Evolutionary conservation across 148 eudicot genomes (phyloP), one percentile per base, ranked within the genome.

Genomic region (Silene latifolia): DNA sequence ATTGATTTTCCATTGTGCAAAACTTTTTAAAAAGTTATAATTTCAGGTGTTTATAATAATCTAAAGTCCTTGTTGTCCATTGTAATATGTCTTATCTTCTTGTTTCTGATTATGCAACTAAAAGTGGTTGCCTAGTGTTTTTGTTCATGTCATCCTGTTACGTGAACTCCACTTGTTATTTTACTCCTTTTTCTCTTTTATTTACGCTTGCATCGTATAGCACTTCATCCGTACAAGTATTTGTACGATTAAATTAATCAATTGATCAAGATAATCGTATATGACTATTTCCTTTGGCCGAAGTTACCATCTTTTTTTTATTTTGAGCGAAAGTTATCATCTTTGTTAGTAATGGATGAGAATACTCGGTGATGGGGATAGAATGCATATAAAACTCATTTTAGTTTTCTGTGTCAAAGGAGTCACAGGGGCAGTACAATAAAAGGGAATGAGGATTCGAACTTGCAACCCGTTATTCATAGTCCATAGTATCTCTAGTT

Each of bases 41-140:
- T 51, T 53, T 14, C 24, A 18, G 48, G 42, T 23, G 10, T 70
- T 12, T 23, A 47, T 23, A 47, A 5, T 70, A 70, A 51, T 70
- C 3, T 48, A 69, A 70, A 20, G 42, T 70, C 73, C 5, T 70
- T 24, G 39, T 70, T 51, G 58, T 53, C 51, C 59, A 51, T 51
- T 24, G 44, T 51, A 70, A 27, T 27, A 70, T 48, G 60, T 47
- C 60, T 70, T 70, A 53, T 67, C 71, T 48, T 13, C 21, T 70
- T 23, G 60, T 70, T 19, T 70, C 42, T 70, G 39, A 70, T 48
- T 24, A 51, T 70, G 60, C 73, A 70, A 23, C 60, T 19, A 48
- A 24, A 66, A 8, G 56, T 69, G 57, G 57, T 47, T 47, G 56
- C 4, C 56, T 11, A 12, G 56, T 51, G 56, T 14, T 15, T 51